phyloP scores from a whole-genome alignment of 345 rosid genomes.

The Rhodamnia rubescens region DNA sequence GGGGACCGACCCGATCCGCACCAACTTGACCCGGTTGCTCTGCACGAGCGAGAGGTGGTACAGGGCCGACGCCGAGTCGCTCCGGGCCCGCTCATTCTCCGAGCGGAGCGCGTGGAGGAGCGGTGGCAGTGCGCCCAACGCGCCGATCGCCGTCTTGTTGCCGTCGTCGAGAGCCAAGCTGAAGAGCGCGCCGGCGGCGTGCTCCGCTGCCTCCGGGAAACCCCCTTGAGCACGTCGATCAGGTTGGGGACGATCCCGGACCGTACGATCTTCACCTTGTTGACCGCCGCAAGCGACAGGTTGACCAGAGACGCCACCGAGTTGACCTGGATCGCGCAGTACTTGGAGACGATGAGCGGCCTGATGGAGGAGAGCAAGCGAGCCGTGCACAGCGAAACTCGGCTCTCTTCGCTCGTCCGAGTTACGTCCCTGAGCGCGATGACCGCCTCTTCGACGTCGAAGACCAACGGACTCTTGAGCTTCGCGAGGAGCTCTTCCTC shows the following conservation, averaged over 20 bases:
- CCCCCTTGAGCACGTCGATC: constrained; percentile 64
- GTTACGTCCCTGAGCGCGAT: constrained; percentile 43
- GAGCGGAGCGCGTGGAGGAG: constrained; percentile 50
- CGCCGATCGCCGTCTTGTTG: constrained; percentile 84
- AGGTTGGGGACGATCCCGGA: constrained; percentile 69
- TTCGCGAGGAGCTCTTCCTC: constrained; percentile 43
- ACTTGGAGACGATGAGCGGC: constrained; percentile 39
- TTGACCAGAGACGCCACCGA: constrained; percentile 70
- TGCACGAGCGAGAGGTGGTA: constrained; percentile 72
- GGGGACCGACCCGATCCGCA: constrained; percentile 53
- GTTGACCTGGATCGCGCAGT: constrained; percentile 57
- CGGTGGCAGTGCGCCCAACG: constrained; percentile 73
- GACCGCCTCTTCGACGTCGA: constrained; percentile 54
- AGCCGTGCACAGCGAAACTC: constrained; percentile 42
- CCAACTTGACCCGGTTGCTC: constrained; percentile 51
- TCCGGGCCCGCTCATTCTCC: constrained; percentile 47
- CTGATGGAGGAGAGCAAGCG: constrained; percentile 39
- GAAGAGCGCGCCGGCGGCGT: constrained; percentile 68
- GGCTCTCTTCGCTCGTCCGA: constrained; percentile 30
- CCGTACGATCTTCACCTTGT: constrained; percentile 75
- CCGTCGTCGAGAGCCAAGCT: constrained; percentile 70
- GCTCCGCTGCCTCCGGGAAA: constrained; percentile 63
- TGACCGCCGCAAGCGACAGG: constrained; percentile 50
- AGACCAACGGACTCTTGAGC: constrained; percentile 34
- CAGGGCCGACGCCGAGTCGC: constrained; percentile 74